Conservation (phyloP, 768 basidiomycete species). For the Termitomyces sp. region DNA sequence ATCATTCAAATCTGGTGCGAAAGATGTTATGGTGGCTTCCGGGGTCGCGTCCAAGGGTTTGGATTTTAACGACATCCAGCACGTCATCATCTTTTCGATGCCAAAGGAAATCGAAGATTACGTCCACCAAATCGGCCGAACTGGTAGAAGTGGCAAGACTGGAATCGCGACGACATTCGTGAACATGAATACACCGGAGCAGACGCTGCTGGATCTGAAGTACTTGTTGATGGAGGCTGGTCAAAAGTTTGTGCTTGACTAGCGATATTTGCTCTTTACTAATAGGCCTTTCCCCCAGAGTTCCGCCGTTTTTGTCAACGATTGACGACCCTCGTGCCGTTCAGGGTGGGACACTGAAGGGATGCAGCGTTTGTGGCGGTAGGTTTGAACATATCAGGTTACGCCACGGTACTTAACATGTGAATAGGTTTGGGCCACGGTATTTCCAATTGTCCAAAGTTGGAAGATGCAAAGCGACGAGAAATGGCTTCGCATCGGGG, state of each 20-base stretch:
- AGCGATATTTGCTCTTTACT: not conserved
- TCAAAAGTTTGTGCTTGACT: conserved; percentile 67
- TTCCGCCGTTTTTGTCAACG: conserved; percentile 85
- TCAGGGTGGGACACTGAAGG: conserved; percentile 72
- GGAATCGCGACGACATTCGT: conserved; percentile 99
- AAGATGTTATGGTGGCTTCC: conserved; percentile 99
- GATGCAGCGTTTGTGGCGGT: conserved; percentile 97
- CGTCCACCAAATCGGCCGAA: conserved; percentile 98
- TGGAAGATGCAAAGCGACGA: conserved; percentile 88
- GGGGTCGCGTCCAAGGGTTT: conserved; percentile 97
- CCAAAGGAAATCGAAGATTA: conserved; percentile 99
- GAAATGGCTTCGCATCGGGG: conserved; percentile 85
- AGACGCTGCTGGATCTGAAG: conserved; percentile 94
- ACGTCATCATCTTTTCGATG: conserved; percentile 99
- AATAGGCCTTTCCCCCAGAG: conserved; percentile 40
- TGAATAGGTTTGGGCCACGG: conserved; percentile 81
- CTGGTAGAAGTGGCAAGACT: conserved; percentile 95
- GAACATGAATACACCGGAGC: conserved; percentile 96
- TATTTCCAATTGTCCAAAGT: conserved; percentile 92
- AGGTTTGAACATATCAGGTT: conserved; percentile 14
- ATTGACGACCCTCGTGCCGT: conserved; percentile 88
- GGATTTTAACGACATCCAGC: conserved; percentile 98
- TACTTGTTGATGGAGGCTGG: conserved; percentile 96
- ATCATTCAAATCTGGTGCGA: conserved; percentile 94
- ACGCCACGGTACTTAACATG: not conserved